Conservation (phyloP, 225 moss, liverwort and hornwort species). For the Pseudisothecium myosuroides region DNA sequence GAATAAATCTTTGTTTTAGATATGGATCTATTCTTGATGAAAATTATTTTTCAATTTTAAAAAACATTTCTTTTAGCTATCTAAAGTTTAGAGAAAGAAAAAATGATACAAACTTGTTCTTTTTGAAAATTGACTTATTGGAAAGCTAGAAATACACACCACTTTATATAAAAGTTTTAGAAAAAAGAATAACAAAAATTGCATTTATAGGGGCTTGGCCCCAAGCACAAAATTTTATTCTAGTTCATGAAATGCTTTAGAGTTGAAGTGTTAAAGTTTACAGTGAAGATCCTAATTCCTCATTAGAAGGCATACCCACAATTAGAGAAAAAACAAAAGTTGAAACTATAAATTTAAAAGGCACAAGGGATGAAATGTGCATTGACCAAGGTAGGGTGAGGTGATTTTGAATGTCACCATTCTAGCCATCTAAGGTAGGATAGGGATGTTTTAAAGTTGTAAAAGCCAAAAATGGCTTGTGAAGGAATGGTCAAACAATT, state of each 20-base stretch:
- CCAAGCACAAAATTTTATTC: not conserved
- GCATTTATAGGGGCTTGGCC: not conserved
- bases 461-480: not conserved
- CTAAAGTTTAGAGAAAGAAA: not conserved
- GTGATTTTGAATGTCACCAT: fast-evolving
- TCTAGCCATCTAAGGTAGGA: fast-evolving
- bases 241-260: not conserved
- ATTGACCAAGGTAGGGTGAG: not conserved
- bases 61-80: fast-evolving
- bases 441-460: not conserved
- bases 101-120: not conserved
- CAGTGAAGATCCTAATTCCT: not conserved
- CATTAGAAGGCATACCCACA: fast-evolving
- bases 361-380: not conserved
- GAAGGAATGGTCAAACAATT: not conserved
- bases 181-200: not conserved
- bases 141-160: not conserved
- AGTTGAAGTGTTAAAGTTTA: too few relatives aligned
- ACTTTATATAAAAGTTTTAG: not conserved
- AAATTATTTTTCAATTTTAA: not conserved
- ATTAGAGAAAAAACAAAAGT: not conserved
- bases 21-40: fast-evolving
- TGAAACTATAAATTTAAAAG: not conserved
- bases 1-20: not conserved
- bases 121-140: not conserved